Percentiles rank a stretch among this genome's conserved stretches.
Evolutionary conservation across 78 protist species (phyloP).

Genomic region (Cavenderia fasciculata): DNA sequence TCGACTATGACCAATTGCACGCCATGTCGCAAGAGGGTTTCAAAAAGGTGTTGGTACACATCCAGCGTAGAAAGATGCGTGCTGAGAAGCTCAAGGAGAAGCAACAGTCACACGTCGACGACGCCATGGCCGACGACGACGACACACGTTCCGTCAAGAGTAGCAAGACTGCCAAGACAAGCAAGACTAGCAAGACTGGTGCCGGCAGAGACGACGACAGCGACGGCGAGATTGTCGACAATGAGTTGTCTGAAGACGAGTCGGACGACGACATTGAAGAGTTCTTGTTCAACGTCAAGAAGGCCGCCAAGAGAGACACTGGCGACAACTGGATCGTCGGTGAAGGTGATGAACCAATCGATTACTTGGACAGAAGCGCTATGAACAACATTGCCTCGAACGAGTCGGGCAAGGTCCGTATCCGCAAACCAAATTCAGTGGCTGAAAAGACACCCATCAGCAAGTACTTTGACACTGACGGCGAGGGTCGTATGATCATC

Average conservation of each 20-base stretch:
- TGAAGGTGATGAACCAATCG: slow-evolving; percentile 71
- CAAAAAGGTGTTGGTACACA: slow-evolving; percentile 27
- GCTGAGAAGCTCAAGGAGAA: slow-evolving; percentile 23
- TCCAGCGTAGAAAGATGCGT: slow-evolving; percentile 29
- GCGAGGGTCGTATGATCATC: slow-evolving; percentile 41
- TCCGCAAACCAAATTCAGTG: not conserved
- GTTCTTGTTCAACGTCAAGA: slow-evolving; percentile 51
- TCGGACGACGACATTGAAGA: slow-evolving; percentile 63
- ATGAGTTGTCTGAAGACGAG: slow-evolving; percentile 22
- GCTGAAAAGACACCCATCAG: no score
- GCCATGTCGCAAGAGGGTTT: slow-evolving; percentile 24
- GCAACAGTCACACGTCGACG: not conserved
- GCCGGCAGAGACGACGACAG: slow-evolving; percentile 1
- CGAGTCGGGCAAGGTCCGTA: not conserved
- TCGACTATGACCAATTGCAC: slow-evolving; percentile 14
- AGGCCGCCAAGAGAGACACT: not conserved
- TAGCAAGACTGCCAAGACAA: not conserved
- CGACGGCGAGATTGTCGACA: not conserved
- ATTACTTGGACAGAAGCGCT: slow-evolving; percentile 62
- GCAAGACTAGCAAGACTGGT: not conserved
- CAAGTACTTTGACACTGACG: slow-evolving; percentile 30
- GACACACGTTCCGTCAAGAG: not conserved
- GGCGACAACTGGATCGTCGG: slow-evolving; percentile 20
- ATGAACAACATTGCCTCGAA: not conserved
- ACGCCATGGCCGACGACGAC: not conserved